phyloP scores from a whole-genome alignment of 148 eudicot genomes.

The Vaccinium myrtillus region DNA sequence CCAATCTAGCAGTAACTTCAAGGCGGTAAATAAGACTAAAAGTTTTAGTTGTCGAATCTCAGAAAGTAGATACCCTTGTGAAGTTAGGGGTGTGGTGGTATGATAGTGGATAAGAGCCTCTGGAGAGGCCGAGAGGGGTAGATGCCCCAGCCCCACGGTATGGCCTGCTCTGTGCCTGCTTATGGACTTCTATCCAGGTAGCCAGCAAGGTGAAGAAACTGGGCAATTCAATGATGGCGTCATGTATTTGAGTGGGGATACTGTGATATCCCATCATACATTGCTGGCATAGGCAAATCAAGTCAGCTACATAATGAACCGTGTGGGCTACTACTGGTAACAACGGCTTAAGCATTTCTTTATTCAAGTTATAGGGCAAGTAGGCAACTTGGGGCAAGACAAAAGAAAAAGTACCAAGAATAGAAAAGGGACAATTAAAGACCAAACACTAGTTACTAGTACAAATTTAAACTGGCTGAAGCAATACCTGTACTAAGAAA shows the following conservation, averaged over 20 bases:
- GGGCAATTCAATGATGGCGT: not conserved
- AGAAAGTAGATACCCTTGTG: not conserved
- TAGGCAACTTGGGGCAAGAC: not conserved
- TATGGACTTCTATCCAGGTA: not conserved
- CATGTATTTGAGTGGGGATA: not conserved
- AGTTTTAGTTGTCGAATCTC: not conserved
- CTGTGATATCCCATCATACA: not conserved
- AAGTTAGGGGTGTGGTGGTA: not conserved
- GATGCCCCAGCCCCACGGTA: not conserved
- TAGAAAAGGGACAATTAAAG: not conserved
- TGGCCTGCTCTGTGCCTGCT: not conserved
- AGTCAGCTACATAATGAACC: not conserved
- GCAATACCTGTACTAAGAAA: constrained; percentile 62
- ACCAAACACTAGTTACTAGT: not conserved
- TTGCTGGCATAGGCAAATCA: not conserved
- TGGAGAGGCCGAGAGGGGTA: not conserved
- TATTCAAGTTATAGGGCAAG: not conserved
- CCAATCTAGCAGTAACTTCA: not conserved
- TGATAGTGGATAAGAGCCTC: not conserved
- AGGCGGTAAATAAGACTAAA: not conserved
- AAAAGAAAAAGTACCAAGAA: not conserved
- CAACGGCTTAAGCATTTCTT: not conserved
- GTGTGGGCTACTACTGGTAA: not conserved
- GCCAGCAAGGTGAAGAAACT: not conserved
- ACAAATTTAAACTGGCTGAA: constrained; percentile 8